phyloP scores from a whole-genome alignment of 2,329 filamentous ascomycete genomes.

The Clonostachys rosea region DNA sequence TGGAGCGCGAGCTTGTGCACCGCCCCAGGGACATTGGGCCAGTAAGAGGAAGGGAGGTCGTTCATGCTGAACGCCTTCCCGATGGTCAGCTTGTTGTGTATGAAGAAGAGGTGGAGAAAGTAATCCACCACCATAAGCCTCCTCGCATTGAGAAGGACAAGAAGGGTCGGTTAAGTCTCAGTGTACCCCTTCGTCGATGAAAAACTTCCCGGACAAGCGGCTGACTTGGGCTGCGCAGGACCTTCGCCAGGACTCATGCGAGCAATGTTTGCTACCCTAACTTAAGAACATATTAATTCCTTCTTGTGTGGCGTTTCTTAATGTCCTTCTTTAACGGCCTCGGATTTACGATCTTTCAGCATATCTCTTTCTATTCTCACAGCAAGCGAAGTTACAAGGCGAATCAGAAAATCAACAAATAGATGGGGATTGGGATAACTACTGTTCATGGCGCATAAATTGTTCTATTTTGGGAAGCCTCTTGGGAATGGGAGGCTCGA shows the following conservation, averaged over 20 bases:
- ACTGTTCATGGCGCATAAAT: too few relatives aligned
- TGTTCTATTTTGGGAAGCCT: too few relatives aligned
- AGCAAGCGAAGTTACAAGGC: too few relatives aligned
- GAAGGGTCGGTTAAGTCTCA: constrained; percentile 93
- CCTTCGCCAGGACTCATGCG: constrained; percentile 60
- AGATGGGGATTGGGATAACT: too few relatives aligned
- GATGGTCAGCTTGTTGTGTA: constrained; percentile 34
- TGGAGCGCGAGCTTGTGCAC: constrained; percentile 50
- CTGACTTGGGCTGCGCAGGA: constrained; percentile 39
- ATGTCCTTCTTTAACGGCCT: too few relatives aligned
- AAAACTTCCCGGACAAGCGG: constrained; percentile 20
- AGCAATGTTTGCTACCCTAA: constrained; percentile 68
- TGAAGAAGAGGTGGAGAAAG: constrained; percentile 36
- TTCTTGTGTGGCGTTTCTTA: too few relatives aligned
- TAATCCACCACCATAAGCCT: constrained; percentile 49
- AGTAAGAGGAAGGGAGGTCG: constrained; percentile 43
- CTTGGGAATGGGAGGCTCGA: too few relatives aligned
- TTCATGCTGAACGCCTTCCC: constrained; percentile 51
- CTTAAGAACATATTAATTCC: constrained; percentile 29
- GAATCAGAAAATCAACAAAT: too few relatives aligned
- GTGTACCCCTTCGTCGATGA: constrained; percentile 65
- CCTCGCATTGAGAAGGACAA: constrained; percentile 80
- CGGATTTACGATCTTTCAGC: too few relatives aligned
- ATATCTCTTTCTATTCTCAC: too few relatives aligned
- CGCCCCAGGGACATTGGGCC: constrained; percentile 18